Percentiles rank a stretch among this genome's conserved stretches.
These are phyloP conservation scores for Penicillium sp. DNA, from an alignment of 2,329 filamentous ascomycete species.

Conservation along the genomic window DNA sequence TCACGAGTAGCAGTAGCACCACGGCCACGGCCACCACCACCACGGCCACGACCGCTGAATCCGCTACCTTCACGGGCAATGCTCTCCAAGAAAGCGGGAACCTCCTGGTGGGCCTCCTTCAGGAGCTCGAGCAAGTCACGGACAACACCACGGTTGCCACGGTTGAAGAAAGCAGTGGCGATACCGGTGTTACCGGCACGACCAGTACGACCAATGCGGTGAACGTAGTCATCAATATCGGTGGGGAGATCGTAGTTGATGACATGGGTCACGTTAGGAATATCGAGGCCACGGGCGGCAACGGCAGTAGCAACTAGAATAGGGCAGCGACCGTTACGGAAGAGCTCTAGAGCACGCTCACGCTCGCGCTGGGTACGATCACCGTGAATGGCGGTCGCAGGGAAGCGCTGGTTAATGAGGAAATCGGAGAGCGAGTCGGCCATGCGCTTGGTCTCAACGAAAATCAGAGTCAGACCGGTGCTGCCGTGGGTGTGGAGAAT, in stretches of 20 bases:
- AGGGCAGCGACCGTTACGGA: conserved; percentile 91
- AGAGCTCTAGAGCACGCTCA: conserved; percentile 96
- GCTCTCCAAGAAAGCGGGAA: conserved; percentile 90
- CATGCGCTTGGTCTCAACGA: conserved; percentile 99
- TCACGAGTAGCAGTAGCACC: conserved; percentile 70
- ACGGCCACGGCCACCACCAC: conserved; percentile 68
- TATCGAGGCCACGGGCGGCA: conserved; percentile 86
- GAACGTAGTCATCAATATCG: conserved; percentile 97
- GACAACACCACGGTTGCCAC: conserved; percentile 96
- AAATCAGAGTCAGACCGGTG: conserved; percentile 87
- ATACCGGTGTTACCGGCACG: conserved; percentile 99
- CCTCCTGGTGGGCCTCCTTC: conserved; percentile 98
- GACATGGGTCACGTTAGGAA: conserved; percentile 94
- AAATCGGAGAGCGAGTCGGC: conserved; percentile 97
- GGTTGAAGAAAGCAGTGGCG: conserved; percentile 99
- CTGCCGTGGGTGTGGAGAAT: conserved; percentile 89
- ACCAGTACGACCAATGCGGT: conserved; percentile 98
- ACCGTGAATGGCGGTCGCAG: conserved; percentile 96
- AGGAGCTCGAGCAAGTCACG: conserved; percentile 95
- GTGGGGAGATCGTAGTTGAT: conserved; percentile 99
- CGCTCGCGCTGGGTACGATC: conserved; percentile 98
- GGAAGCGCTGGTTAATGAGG: conserved; percentile 97
- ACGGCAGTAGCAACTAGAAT: conserved; percentile 97
- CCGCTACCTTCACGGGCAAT: conserved; percentile 90
- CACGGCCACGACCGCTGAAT: conserved; percentile 72